phyloP scores from a whole-genome alignment of 2,329 filamentous ascomycete species.

The Fusarium metavorans region DNA sequence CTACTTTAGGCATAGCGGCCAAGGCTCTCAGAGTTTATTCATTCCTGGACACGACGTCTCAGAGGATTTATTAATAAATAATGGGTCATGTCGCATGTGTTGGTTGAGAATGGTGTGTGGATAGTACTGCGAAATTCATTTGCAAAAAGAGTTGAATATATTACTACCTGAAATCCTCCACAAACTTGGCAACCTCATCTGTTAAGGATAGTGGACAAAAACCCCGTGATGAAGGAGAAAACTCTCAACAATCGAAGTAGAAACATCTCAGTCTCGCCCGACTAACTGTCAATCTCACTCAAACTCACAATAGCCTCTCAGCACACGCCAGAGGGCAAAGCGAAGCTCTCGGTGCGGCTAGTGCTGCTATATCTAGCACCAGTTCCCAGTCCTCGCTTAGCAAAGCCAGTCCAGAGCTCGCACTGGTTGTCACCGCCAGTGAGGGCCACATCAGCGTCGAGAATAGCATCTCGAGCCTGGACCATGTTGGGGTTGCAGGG shows the following conservation, averaged over 20 bases:
- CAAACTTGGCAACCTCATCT: not conserved
- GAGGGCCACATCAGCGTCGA: constrained; percentile 65
- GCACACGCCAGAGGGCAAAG: constrained; percentile 41
- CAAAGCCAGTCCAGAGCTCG: constrained; percentile 66
- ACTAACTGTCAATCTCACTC: not conserved
- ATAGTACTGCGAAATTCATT: not conserved
- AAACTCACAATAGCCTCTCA: constrained; percentile 9
- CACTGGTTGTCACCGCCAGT: constrained; percentile 64
- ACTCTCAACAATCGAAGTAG: not conserved
- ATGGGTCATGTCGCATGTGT: not conserved
- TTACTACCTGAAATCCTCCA: not conserved
- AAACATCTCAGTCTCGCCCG: not conserved
- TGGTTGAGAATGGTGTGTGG: not conserved
- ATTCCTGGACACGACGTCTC: not conserved
- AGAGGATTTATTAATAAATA: not conserved
- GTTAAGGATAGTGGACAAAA: not conserved
- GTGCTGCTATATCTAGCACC: constrained; percentile 48
- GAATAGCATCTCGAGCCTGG: constrained; percentile 64
- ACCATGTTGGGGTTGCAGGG: constrained; percentile 68
- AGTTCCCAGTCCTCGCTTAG: constrained; percentile 66
- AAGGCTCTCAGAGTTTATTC: not conserved
- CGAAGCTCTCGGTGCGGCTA: constrained; percentile 49
- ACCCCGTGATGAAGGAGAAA: not conserved
- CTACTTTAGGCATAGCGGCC: not conserved
- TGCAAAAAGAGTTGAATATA: not conserved